Conservation (phyloP, 768 basidiomycete genomes). For the Artomyces pyxidatus region DNA sequence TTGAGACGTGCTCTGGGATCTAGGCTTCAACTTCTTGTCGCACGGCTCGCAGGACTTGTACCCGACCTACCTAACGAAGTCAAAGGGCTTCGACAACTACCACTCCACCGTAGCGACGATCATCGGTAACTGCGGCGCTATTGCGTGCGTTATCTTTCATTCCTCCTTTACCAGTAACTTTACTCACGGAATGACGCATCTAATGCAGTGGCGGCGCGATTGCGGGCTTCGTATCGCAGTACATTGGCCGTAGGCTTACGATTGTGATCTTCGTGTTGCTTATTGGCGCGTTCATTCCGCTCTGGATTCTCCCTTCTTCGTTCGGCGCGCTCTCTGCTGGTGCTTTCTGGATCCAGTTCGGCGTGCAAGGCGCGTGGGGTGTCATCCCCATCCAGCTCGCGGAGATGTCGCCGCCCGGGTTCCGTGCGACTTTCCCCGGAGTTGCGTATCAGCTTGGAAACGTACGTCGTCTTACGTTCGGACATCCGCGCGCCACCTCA, state of each 20-base stretch:
- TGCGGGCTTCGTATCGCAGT: conserved; percentile 33
- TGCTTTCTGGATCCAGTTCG: conserved; percentile 39
- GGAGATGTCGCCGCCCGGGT: conserved; percentile 41
- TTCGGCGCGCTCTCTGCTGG: conserved; percentile 37
- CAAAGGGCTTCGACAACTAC: conserved; percentile 27
- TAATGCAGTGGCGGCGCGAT: conserved; percentile 27
- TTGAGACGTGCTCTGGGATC: conserved; percentile 3
- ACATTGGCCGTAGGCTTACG: conserved; percentile 38
- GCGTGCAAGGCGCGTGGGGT: conserved; percentile 33
- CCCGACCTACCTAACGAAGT: conserved; percentile 31
- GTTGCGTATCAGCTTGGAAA: conserved; percentile 37
- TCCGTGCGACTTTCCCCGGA: conserved; percentile 40
- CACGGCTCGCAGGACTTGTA: conserved; percentile 39
- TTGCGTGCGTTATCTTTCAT: conserved; percentile 16
- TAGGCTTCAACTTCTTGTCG: conserved; percentile 45
- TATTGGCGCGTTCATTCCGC: conserved; percentile 26
- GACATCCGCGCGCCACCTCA: neutral
- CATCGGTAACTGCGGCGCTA: conserved; percentile 29
- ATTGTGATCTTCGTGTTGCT: conserved; percentile 29
- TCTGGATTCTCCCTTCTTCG: conserved; percentile 37
- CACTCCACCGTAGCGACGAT: conserved; percentile 35
- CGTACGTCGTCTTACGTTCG: conserved; percentile 9
- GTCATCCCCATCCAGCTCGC: conserved; percentile 35
- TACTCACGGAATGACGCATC: conserved; percentile 4
- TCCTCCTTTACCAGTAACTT: neutral